Evolutionary conservation across 495 filamentous ascomycete genomes (phyloP).

Genomic region (Glonium stellatum): DNA sequence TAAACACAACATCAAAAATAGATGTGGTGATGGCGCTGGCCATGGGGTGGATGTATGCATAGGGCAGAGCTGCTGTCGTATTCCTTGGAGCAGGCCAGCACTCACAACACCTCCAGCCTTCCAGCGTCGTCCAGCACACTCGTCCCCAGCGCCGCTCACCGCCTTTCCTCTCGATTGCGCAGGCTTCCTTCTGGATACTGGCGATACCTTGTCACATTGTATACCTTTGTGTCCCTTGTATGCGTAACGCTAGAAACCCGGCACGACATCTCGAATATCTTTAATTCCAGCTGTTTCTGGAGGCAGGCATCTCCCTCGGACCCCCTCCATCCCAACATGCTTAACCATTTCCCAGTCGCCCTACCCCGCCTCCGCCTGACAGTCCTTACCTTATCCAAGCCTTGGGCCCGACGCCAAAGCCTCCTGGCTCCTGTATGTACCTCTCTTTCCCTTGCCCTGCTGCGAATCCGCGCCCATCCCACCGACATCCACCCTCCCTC

Average conservation of each 20-base stretch:
- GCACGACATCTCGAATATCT: not conserved
- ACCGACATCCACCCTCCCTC: not conserved
- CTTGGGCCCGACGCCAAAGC: constrained; percentile 20
- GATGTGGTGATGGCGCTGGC: not conserved
- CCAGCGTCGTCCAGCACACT: no score
- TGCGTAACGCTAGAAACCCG: not conserved
- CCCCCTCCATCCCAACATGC: no score
- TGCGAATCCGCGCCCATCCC: not conserved
- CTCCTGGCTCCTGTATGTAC: constrained; percentile 2
- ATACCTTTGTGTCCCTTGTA: not conserved
- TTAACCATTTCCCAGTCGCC: no score
- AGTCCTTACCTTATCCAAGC: constrained; percentile 18
- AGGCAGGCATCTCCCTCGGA: not conserved
- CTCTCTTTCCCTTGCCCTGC: not conserved
- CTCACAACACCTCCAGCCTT: no score
- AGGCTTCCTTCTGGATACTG: constrained; percentile 7
- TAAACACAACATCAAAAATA: not conserved
- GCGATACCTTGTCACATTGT: constrained; percentile 8
- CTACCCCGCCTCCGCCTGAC: not conserved
- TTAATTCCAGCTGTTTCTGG: not conserved
- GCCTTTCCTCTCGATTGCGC: constrained; percentile 21
- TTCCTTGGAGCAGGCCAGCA: no score
- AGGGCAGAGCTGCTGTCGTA: no score
- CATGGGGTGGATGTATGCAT: not conserved
- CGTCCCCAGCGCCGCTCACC: constrained; percentile 5